A percentile compares a stretch with the other conserved stretches of the same genome.
Evolutionary conservation across 1,139 yeast genomes (phyloP).

Genomic region (Debaryomyces singareniensis): DNA sequence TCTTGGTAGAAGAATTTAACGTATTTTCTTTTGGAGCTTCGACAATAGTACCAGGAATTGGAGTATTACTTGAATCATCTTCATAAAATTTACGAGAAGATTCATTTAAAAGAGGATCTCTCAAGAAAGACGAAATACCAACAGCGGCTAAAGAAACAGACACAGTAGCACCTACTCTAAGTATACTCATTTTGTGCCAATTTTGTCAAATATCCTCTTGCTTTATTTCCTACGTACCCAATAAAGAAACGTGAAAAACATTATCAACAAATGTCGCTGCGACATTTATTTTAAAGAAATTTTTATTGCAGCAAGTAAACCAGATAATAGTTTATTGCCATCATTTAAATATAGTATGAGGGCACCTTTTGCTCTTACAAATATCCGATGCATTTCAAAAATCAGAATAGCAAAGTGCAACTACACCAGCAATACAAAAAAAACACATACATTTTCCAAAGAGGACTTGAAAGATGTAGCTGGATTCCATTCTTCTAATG

Average conservation of each 20-base stretch:
- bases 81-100: slow-evolving; percentile 53
- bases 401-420: too few species aligned
- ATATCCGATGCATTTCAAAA: too few species aligned
- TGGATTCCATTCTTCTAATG: too few species aligned
- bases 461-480: too few species aligned
- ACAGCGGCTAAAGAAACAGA: neutral
- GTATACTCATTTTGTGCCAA: neutral
- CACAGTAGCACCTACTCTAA: neutral
- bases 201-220: neutral
- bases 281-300: too few species aligned
- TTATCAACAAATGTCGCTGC: neutral
- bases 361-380: too few species aligned
- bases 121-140: neutral
- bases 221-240: neutral
- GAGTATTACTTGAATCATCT: slow-evolving; percentile 45
- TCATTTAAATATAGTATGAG: too few species aligned
- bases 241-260: neutral
- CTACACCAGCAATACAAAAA: too few species aligned
- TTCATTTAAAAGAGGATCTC: slow-evolving; percentile 16
- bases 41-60: slow-evolving; percentile 48
- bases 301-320: too few species aligned
- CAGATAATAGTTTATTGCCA: too few species aligned
- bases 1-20: slow-evolving; percentile 34
- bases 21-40: slow-evolving; percentile 46
- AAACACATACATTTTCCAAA: too few species aligned